phyloP scores from a whole-genome alignment of 306 rosid genomes.

The Gillenia trifoliata region DNA sequence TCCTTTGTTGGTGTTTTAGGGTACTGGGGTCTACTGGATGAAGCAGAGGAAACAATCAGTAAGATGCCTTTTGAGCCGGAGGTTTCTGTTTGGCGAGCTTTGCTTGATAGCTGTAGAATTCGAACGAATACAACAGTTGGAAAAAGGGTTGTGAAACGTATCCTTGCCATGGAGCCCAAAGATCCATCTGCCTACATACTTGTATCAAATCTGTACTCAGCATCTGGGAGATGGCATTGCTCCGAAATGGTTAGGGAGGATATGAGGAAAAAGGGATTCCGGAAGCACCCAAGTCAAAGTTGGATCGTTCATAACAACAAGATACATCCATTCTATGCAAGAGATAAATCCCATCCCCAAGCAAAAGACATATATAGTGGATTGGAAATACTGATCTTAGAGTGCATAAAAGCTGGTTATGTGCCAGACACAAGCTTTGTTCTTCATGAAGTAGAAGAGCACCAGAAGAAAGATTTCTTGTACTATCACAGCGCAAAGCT shows the following conservation, averaged over 20 bases:
- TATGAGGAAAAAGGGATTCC: slow-evolving; percentile 70
- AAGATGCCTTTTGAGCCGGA: slow-evolving; percentile 60
- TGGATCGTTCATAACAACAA: slow-evolving; percentile 61
- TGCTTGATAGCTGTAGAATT: slow-evolving; percentile 72
- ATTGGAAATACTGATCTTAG: slow-evolving; percentile 66
- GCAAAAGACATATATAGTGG: slow-evolving; percentile 71
- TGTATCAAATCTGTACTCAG: slow-evolving; percentile 75
- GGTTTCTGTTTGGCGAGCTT: slow-evolving; percentile 66
- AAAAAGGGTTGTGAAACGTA: slow-evolving; percentile 46
- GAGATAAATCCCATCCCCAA: slow-evolving; percentile 78
- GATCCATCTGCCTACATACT: slow-evolving; percentile 71
- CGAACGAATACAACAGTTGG: slow-evolving; percentile 48
- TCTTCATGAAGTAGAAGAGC: slow-evolving; percentile 85
- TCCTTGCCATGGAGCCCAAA: slow-evolving; percentile 61
- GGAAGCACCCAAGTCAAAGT: slow-evolving; percentile 71
- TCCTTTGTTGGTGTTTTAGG: slow-evolving; percentile 81
- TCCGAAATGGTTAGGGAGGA: slow-evolving; percentile 59
- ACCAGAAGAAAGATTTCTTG: slow-evolving; percentile 62
- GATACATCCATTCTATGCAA: slow-evolving; percentile 69
- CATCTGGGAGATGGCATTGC: slow-evolving; percentile 86
- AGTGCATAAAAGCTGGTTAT: slow-evolving; percentile 76
- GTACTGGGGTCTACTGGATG: slow-evolving; percentile 73
- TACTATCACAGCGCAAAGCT: slow-evolving; percentile 69
- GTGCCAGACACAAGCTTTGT: slow-evolving; percentile 75
- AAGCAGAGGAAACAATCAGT: slow-evolving; percentile 64